A percentile compares a stretch with the other conserved stretches of the same genome.
phyloP scores from a whole-genome alignment of 441 rosid genomes.

The Bruguiera hainesii region DNA sequence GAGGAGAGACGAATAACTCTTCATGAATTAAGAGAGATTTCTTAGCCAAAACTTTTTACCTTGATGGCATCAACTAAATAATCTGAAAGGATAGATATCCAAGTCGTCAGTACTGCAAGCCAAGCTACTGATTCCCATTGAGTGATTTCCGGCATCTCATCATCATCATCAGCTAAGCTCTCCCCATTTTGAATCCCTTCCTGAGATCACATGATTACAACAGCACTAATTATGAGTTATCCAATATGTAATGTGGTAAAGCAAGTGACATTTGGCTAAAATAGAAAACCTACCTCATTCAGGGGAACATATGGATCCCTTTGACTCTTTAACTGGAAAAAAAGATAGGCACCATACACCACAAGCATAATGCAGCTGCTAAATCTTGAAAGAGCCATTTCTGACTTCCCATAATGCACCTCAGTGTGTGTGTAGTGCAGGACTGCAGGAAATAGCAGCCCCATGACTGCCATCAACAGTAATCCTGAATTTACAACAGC shows the following conservation, averaged over 20 bases:
- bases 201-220: conserved; percentile 34
- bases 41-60: conserved; percentile 25
- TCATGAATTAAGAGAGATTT: too few relatives aligned
- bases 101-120: conserved; percentile 85
- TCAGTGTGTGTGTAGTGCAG: conserved; percentile 89
- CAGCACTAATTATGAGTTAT: not conserved
- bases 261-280: not conserved
- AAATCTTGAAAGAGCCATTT: conserved; percentile 91
- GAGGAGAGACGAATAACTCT: too few relatives aligned
- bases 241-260: not conserved
- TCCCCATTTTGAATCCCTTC: conserved; percentile 53
- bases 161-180: conserved; percentile 35
- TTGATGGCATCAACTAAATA: conserved; percentile 90
- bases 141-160: conserved; percentile 71
- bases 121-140: conserved; percentile 85
- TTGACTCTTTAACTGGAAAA: conserved; percentile 75
- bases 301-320: conserved; percentile 50
- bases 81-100: conserved; percentile 92
- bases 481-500: conserved; percentile 87
- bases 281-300: conserved; percentile 49
- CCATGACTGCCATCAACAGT: conserved; percentile 98
- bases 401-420: conserved; percentile 85
- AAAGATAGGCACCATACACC: conserved; percentile 81
- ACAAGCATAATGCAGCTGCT: conserved; percentile 94
- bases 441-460: conserved; percentile 89